Conservation (phyloP, 2,329 filamentous ascomycete species). For the Xylaria arbuscula region DNA sequence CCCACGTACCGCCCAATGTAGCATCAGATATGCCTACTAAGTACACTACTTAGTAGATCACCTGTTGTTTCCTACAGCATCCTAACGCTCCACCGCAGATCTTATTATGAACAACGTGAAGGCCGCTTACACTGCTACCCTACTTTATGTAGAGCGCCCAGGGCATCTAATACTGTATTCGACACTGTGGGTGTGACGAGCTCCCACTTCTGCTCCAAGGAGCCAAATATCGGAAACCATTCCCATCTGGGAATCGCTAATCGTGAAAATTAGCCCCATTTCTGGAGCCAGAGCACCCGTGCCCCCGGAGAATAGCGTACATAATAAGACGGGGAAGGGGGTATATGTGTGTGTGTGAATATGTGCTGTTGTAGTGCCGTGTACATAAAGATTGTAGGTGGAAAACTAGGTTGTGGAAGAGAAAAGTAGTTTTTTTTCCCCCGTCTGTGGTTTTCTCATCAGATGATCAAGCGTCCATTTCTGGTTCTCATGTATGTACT, state of each 20-base stretch:
- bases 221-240: conserved; percentile 19
- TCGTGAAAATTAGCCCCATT: conserved; percentile 30
- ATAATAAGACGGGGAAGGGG: conserved; percentile 2
- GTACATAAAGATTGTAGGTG: background rate
- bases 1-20: background rate
- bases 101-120: conserved; percentile 27
- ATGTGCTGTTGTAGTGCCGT: background rate
- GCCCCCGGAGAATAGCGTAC: background rate
- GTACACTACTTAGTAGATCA: conserved; percentile 8
- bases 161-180: conserved; percentile 3
- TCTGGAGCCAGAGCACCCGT: conserved; percentile 11
- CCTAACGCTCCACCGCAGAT: conserved; percentile 29
- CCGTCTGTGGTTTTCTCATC: conserved; percentile 1
- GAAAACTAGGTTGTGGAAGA: background rate
- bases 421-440: background rate
- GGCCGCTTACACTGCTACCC: conserved; percentile 4
- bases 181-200: conserved; percentile 27
- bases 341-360: background rate
- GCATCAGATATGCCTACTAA: too few species aligned
- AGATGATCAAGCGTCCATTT: conserved; percentile 17
- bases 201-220: background rate
- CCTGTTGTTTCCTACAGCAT: conserved; percentile 5
- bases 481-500: conserved; percentile 16
- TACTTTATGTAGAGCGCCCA: background rate
- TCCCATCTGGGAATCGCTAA: conserved; percentile 29